These are phyloP conservation scores for Mycena chlorophos DNA, from an alignment of 768 basidiomycete genomes.

Conservation along the genomic window DNA sequence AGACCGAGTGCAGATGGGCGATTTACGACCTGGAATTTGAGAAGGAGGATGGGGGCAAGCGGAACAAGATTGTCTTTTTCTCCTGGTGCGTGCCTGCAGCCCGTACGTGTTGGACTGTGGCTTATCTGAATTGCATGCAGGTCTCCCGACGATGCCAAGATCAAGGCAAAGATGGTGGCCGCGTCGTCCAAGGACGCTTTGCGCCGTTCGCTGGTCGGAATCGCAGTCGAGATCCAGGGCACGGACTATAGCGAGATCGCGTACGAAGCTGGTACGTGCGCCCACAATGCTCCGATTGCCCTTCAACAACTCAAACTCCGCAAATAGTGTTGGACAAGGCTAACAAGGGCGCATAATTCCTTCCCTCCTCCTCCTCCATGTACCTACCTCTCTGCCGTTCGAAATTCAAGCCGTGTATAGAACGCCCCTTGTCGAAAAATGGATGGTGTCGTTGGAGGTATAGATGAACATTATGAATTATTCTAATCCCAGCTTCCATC, in stretches of 20 bases:
- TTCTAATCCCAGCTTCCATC: conserved; percentile 13
- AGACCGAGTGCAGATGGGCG: conserved; percentile 80
- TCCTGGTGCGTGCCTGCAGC: conserved; percentile 63
- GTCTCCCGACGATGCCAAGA: conserved; percentile 81
- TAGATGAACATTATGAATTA: conserved; percentile 10
- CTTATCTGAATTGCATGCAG: conserved; percentile 46
- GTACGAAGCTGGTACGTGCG: conserved; percentile 61
- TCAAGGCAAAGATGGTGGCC: conserved; percentile 92
- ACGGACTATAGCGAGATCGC: conserved; percentile 77
- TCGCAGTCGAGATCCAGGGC: conserved; percentile 82
- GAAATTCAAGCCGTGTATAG: conserved; percentile 14
- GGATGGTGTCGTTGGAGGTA: conserved; percentile 14
- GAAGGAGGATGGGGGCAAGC: conserved; percentile 63
- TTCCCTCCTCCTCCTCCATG: conserved; percentile 9
- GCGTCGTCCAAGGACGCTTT: conserved; percentile 86
- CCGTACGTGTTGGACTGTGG: background rate
- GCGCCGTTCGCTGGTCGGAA: conserved; percentile 69
- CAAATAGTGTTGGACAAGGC: conserved; percentile 36
- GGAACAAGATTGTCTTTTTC: conserved; percentile 84
- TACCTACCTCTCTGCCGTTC: background rate
- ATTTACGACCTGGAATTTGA: conserved; percentile 89
- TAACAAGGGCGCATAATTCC: conserved; percentile 24
- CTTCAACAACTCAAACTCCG: background rate
- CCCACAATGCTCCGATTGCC: background rate
- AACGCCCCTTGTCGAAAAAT: background rate